A percentile compares a stretch with the other conserved stretches of the same genome.
phyloP scores from a whole-genome alignment of 2,329 filamentous ascomycete genomes.

The Epichloe elymi region DNA sequence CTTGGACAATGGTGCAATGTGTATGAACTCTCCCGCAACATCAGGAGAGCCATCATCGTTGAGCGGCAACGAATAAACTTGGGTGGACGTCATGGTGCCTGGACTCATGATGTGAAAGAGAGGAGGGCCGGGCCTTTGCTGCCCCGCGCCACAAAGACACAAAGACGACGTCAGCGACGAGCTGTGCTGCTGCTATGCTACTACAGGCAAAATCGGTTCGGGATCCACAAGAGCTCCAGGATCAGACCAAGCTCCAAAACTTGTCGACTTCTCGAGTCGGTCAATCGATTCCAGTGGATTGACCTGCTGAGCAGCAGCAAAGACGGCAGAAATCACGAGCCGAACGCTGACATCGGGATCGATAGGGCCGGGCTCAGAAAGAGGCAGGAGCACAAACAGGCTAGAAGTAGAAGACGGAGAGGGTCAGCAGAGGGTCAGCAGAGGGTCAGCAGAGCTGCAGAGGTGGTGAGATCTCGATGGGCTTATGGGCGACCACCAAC shows the following conservation, averaged over 20 bases:
- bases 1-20: slow-evolving; percentile 61
- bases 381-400: neutral
- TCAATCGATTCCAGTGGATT: neutral
- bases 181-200: neutral
- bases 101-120: slow-evolving; percentile 38
- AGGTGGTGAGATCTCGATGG: slow-evolving; percentile 1
- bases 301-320: neutral
- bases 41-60: slow-evolving; percentile 89
- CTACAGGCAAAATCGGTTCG: no score
- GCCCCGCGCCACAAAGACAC: slow-evolving; percentile 8
- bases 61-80: slow-evolving; percentile 79
- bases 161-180: neutral
- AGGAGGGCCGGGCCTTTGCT: slow-evolving; percentile 11
- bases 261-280: neutral
- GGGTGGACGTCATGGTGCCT: slow-evolving; percentile 48
- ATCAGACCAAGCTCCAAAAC: neutral
- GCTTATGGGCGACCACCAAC: no score
- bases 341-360: neutral
- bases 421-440: neutral
- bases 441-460: neutral
- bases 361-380: neutral
- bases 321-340: neutral
- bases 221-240: slow-evolving; percentile 3
- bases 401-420: neutral
- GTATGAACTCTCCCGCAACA: slow-evolving; percentile 81